Base-by-base conservation (phyloP, 2,329 filamentous ascomycete species). In the Pezicula carpinea region DNA sequence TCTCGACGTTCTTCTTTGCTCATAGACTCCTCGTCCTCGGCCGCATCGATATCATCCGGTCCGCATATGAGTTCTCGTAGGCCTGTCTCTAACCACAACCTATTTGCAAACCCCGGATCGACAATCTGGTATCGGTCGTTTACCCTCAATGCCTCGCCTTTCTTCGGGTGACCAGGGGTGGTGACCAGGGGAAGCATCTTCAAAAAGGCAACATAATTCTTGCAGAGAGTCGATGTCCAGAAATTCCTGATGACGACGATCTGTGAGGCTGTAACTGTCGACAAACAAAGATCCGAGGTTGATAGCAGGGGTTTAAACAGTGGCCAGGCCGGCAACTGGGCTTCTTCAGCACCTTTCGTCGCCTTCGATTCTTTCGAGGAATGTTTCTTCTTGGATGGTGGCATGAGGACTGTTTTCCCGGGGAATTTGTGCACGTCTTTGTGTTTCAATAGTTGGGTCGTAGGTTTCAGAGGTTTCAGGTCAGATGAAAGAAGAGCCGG, bases 91-190 rank as follows among this genome's bases (percentile, higher is more conserved):
- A 76, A 74, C 90, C 91, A 97, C 13, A 96, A 66, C 46, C 77
- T 72, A 58, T 81, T 74, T 0, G 91, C 87, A 65, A 96, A 95
- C 0, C 54, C 66, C 22, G 79, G 67, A 68, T 96, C 91, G 22
- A 90, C 72, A 17, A 95, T 71, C 67, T 95, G 89, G 58, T 86
- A 95, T 10, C 92, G 82, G 64, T 96, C 92, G 64, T 96, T 96
- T 39, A 96, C 87, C 31, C 92, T 77, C 18, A 85, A 73, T 0
- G 84, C 84, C 44, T 87, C 78, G 45, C 80, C 83, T 53, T 75
- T 80, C 61, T 84, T 86, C 1, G 82, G 82, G 57, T 75, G 77
- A 0, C 75, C 76, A 0, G 83, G 82, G 3, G 83, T 87, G 0
- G 82, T 87, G 4, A 70, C 72, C 17, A 87, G 64, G 0, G 82